These are phyloP conservation scores for Boletales sp. DNA, from an alignment of 768 basidiomycete species.

Conservation along the genomic window DNA sequence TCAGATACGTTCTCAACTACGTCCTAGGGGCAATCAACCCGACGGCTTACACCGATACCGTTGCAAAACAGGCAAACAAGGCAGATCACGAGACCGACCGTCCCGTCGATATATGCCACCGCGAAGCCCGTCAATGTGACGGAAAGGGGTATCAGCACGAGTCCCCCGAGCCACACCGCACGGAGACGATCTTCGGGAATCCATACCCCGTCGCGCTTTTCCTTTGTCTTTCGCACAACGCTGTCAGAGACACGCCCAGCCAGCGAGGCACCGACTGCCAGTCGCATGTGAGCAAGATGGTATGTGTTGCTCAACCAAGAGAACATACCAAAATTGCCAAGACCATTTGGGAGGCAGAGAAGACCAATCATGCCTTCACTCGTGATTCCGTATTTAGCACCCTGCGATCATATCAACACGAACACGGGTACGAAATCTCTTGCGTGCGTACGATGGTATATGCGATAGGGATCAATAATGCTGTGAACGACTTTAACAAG, in stretches of 20 bases:
- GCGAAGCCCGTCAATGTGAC: slow-evolving; percentile 46
- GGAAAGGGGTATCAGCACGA: slow-evolving; percentile 51
- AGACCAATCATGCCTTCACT: slow-evolving; percentile 22
- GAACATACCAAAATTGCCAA: slow-evolving; percentile 23
- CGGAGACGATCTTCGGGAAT: slow-evolving; percentile 68
- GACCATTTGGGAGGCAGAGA: slow-evolving; percentile 23
- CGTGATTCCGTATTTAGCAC: slow-evolving; percentile 30
- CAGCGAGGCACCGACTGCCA: slow-evolving; percentile 54
- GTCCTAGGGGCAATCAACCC: background rate
- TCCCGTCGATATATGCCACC: slow-evolving; percentile 49
- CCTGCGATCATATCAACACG: slow-evolving; percentile 37
- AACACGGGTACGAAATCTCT: background rate
- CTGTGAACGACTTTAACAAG: slow-evolving; percentile 14
- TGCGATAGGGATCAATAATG: slow-evolving; percentile 55
- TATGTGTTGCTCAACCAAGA: background rate
- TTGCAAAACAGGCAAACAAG: slow-evolving; percentile 59
- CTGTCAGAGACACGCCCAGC: slow-evolving; percentile 58
- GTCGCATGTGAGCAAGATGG: background rate
- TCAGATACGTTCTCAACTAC: background rate
- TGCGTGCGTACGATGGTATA: slow-evolving; percentile 55
- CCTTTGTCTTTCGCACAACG: slow-evolving; percentile 46
- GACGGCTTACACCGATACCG: slow-evolving; percentile 53
- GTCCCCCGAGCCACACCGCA: slow-evolving; percentile 44
- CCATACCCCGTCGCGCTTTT: slow-evolving; percentile 52
- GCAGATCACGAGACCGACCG: slow-evolving; percentile 46